A percentile compares a stretch with the other conserved stretches of the same genome.
phyloP scores from a whole-genome alignment of 169 alveolate species.

The Prorocentrum cordatum region DNA sequence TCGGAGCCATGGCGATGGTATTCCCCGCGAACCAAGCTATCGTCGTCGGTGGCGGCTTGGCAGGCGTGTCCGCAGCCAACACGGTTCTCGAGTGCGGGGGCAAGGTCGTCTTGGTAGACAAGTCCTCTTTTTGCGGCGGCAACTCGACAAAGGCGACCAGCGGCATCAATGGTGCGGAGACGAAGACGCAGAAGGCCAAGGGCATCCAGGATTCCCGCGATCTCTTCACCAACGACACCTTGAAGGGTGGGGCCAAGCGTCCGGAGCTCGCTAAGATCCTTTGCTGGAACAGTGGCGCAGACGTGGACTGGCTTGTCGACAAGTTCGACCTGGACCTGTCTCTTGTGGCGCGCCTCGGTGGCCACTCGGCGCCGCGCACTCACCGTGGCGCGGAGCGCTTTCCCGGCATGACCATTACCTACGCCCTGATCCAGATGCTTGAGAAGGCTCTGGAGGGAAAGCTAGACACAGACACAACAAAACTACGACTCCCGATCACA shows the following conservation, averaged over 20 bases:
- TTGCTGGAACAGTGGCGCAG: constrained; percentile 29
- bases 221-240: no score
- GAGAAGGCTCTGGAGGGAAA: no score
- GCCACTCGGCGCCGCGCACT: constrained; percentile 72
- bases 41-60: constrained; percentile 50
- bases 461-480: no score
- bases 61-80: constrained; percentile 70
- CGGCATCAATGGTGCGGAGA: no score
- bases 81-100: constrained; percentile 63
- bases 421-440: constrained; percentile 69
- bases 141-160: constrained; percentile 68
- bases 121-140: constrained; percentile 66
- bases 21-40: constrained; percentile 36
- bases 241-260: constrained; percentile 55
- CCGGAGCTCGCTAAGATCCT: constrained; percentile 46
- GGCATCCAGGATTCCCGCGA: constrained; percentile 23
- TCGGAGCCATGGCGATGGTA: not conserved
- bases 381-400: no score
- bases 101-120: constrained; percentile 58
- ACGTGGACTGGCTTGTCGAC: constrained; percentile 69
- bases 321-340: constrained; percentile 70
- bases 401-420: constrained; percentile 73
- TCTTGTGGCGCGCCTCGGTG: constrained; percentile 73
- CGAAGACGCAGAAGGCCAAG: constrained; percentile 59
- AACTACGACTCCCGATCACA: no score